A percentile compares a stretch with the other conserved stretches of the same genome.
Conservation (phyloP, 2,329 filamentous ascomycete genomes). For the Penicillium vulpinum region DNA sequence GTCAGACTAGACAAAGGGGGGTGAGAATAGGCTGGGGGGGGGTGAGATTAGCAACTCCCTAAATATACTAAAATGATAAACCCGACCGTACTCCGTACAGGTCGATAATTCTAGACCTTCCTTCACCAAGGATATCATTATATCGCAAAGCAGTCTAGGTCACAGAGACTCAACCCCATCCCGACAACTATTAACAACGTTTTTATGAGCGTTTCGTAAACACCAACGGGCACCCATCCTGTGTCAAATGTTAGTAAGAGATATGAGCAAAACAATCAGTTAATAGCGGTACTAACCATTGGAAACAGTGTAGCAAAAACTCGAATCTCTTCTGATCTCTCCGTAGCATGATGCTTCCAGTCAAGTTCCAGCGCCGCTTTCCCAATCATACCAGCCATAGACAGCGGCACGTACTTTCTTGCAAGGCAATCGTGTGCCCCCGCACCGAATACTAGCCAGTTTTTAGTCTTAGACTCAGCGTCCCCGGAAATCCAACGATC, state of each 20-base stretch:
- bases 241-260: conserved; percentile 1
- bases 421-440: conserved; percentile 55
- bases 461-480: conserved; percentile 53
- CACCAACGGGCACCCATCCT: conserved; percentile 42
- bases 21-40: too few species aligned
- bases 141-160: neutral
- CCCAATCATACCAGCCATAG: conserved; percentile 55
- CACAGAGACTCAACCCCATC: neutral
- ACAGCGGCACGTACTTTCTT: conserved; percentile 51
- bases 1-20: too few species aligned
- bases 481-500: conserved; percentile 56
- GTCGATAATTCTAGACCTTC: too few species aligned
- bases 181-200: neutral
- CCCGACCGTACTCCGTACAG: too few species aligned
- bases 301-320: conserved; percentile 54
- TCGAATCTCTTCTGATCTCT: conserved; percentile 51
- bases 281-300: conserved; percentile 41
- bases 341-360: conserved; percentile 53
- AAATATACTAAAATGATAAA: neutral
- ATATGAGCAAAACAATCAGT: neutral
- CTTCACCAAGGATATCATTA: neutral
- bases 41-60: too few species aligned
- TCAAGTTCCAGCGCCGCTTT: conserved; percentile 54
- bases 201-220: conserved; percentile 33
- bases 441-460: conserved; percentile 57